A percentile compares a stretch with the other conserved stretches of the same genome.
Evolutionary conservation across 306 rosid genomes (phyloP).

Genomic region (Quercus robur): DNA sequence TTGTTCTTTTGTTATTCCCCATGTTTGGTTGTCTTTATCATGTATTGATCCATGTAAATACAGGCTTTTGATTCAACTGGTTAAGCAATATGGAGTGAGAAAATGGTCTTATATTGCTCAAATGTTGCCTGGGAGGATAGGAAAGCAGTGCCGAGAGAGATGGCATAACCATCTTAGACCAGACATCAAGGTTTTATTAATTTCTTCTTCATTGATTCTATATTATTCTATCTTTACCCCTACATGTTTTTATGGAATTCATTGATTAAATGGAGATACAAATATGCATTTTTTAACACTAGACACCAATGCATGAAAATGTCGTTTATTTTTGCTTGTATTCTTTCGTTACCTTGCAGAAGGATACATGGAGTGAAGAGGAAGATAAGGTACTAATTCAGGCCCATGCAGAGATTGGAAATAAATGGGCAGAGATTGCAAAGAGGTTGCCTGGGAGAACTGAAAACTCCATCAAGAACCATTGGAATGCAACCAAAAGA

Average conservation of each 20-base stretch:
- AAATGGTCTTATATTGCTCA: constrained; percentile 96
- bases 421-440: constrained; percentile 97
- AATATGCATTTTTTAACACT: not conserved
- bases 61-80: constrained; percentile 78
- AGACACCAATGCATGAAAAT: not conserved
- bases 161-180: constrained; percentile 98
- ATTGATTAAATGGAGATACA: not conserved
- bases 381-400: constrained; percentile 74
- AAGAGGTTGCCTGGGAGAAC: constrained; percentile 88
- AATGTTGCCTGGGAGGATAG: constrained; percentile 84
- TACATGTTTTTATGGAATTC: not conserved
- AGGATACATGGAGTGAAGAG: constrained; percentile 88
- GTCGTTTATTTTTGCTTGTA: not conserved
- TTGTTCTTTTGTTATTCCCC: not conserved
- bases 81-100: constrained; percentile 77
- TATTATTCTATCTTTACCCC: not conserved
- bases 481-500: constrained; percentile 97
- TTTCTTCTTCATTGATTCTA: not conserved
- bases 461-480: constrained; percentile 93
- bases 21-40: not conserved
- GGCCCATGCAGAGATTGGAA: constrained; percentile 81
- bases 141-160: constrained; percentile 94
- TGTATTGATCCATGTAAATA: not conserved
- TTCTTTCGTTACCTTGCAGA: constrained; percentile 38
- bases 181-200: constrained; percentile 70